phyloP scores from a whole-genome alignment of 129 eudicot species.

The Lactuca sativa region DNA sequence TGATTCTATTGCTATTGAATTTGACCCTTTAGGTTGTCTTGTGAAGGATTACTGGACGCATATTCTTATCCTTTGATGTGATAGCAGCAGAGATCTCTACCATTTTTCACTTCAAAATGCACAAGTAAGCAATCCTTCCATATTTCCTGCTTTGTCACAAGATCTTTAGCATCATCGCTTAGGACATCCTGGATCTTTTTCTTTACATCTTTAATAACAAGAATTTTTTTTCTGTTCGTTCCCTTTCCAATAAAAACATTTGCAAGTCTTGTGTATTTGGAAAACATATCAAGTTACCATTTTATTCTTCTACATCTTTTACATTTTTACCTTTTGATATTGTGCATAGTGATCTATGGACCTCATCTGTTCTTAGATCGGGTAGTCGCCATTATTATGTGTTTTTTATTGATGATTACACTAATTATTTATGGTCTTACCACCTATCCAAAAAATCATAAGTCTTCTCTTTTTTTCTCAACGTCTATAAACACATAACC shows the following conservation, averaged over 20 bases:
- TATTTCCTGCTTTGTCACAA: neutral
- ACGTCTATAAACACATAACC: too few species aligned
- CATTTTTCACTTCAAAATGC: neutral
- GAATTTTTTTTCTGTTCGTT: neutral
- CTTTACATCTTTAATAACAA: too few species aligned
- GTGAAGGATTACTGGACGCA: too few species aligned
- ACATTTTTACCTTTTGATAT: too few species aligned
- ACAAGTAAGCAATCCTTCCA: neutral
- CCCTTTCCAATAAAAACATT: too few species aligned
- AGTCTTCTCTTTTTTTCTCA: neutral
- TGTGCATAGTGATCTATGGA: too few species aligned
- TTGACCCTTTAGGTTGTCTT: too few species aligned
- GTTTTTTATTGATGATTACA: neutral
- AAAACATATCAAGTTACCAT: neutral
- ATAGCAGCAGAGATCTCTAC: neutral
- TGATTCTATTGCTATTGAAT: too few species aligned
- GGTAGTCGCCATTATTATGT: neutral
- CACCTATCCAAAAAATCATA: neutral
- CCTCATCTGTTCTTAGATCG: too few species aligned
- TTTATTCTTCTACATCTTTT: too few species aligned
- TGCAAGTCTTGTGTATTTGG: neutral
- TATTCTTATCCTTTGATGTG: too few species aligned
- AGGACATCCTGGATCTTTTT: neutral
- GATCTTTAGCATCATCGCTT: neutral
- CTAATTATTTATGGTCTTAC: neutral